These are phyloP conservation scores for Pelargonium australe DNA, from an alignment of 441 rosid species.

Conservation along the genomic window DNA sequence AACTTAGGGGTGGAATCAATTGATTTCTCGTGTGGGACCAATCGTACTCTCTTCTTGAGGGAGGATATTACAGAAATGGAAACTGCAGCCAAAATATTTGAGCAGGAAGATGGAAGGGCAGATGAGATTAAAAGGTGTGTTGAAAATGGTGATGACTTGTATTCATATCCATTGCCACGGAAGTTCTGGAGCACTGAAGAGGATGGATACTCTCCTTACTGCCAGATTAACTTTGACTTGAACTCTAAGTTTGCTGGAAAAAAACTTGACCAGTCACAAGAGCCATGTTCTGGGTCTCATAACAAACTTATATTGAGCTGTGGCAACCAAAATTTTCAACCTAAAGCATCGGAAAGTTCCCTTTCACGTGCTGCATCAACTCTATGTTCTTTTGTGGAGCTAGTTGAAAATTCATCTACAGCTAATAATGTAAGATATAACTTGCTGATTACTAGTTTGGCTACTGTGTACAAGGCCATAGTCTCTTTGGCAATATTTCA, in stretches of 20 bases:
- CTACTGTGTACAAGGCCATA: background rate
- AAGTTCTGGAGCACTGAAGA: slow-evolving; percentile 27
- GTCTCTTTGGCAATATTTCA: background rate
- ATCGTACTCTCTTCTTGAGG: slow-evolving; percentile 58
- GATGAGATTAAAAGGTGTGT: slow-evolving; percentile 32
- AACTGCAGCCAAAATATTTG: slow-evolving; percentile 77
- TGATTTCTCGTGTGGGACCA: slow-evolving; percentile 65
- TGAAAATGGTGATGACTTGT: slow-evolving; percentile 47
- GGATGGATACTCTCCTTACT: slow-evolving; percentile 66
- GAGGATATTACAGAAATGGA: slow-evolving; percentile 66
- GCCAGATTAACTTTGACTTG: slow-evolving; percentile 45
- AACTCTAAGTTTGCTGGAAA: slow-evolving; percentile 21
- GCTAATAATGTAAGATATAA: slow-evolving; percentile 45
- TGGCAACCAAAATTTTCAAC: slow-evolving; percentile 19
- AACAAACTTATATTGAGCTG: slow-evolving; percentile 20
- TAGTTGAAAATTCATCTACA: slow-evolving; percentile 31
- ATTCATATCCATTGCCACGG: slow-evolving; percentile 41
- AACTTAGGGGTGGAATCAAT: slow-evolving; percentile 52
- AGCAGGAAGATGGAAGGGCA: slow-evolving; percentile 49
- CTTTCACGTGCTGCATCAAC: slow-evolving; percentile 42
- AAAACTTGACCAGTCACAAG: slow-evolving; percentile 22
- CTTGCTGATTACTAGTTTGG: background rate
- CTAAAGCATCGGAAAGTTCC: slow-evolving; percentile 28
- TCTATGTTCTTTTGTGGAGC: slow-evolving; percentile 38
- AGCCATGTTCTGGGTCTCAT: slow-evolving; percentile 8